Base-by-base conservation (phyloP, 208 protist genomes). In the Trypanosoma avium region DNA sequence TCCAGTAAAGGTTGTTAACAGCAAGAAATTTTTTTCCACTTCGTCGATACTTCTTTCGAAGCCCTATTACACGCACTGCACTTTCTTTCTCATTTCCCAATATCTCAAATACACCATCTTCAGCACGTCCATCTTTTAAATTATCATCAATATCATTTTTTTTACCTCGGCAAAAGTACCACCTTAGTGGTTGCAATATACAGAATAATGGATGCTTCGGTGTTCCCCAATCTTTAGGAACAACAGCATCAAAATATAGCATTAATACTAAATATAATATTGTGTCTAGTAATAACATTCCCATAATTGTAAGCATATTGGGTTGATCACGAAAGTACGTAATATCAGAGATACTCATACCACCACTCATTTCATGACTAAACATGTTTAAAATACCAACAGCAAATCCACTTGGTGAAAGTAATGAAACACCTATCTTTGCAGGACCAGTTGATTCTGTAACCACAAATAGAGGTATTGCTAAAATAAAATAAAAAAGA, bases 1-100 rank as follows among this genome's bases (percentile, higher is more conserved):
- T 81, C 74, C 77, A 80, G 67, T 67, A 73, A 13, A 90, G 64
- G 66, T 90, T 75, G 59, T 90, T 77, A 50, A 94, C 83, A 38
- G 81, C 87, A 10, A 69, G 42, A 48, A 88, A 83, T 21, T 26
- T 66, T 32, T 70, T 67, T 30, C 82, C 86, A 29, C 92, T 74
- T 22, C 70, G 62, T 17, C 22, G 32, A 58, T 67, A 86, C 62
- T 65, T 43, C 72, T 66, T 66, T 32, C 60, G 47, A 3, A 66
- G 60, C 4, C 60, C 60, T 3, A 13, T 60, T 3, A 66, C 13
- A 13, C 17, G 24, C 10, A 66, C 60, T 4, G 47, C 26, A 24
- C n/a, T 53, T 36, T 59, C 27, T 48, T 69, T 61, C 19, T 70
- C 73, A 24, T 70, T 54, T n/a, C 49, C 54, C 17, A 43, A 45